A percentile compares a stretch with the other conserved stretches of the same genome.
Evolutionary conservation across 805 yeast genomes (phyloP).

Genomic region (Starmerella floricola): DNA sequence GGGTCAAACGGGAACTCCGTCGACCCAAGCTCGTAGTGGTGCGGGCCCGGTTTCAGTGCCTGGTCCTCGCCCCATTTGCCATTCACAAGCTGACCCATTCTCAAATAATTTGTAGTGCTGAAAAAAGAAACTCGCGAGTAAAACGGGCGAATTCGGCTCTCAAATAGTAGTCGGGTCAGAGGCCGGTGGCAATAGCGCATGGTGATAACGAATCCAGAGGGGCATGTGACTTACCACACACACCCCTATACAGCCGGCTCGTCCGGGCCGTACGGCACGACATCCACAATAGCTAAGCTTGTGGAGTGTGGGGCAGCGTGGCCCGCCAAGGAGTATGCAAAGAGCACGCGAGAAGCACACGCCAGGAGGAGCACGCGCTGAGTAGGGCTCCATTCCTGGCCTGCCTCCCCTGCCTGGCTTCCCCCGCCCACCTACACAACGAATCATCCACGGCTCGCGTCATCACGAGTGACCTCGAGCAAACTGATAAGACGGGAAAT

Average conservation of each 20-base stretch:
- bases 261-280: too few relatives aligned
- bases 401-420: background rate
- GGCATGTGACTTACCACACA: too few relatives aligned
- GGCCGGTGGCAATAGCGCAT: too few relatives aligned
- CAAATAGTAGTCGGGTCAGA: too few relatives aligned
- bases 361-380: background rate
- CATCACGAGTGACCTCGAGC: too few relatives aligned
- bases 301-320: background rate
- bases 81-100: constrained; percentile 23
- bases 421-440: too few relatives aligned
- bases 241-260: too few relatives aligned
- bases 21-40: constrained; percentile 21
- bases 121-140: too few relatives aligned
- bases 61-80: constrained; percentile 24
- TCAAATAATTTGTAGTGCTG: background rate
- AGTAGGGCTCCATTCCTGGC: background rate
- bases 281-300: too few relatives aligned
- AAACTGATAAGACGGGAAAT: too few relatives aligned
- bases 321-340: background rate
- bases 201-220: too few relatives aligned
- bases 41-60: constrained; percentile 20
- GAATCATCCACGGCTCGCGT: too few relatives aligned
- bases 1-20: constrained; percentile 49
- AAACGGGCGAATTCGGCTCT: background rate
- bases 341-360: background rate